Evolutionary conservation across 2,329 filamentous ascomycete genomes (phyloP).

Genomic region (Colletotrichum spaethianum): DNA sequence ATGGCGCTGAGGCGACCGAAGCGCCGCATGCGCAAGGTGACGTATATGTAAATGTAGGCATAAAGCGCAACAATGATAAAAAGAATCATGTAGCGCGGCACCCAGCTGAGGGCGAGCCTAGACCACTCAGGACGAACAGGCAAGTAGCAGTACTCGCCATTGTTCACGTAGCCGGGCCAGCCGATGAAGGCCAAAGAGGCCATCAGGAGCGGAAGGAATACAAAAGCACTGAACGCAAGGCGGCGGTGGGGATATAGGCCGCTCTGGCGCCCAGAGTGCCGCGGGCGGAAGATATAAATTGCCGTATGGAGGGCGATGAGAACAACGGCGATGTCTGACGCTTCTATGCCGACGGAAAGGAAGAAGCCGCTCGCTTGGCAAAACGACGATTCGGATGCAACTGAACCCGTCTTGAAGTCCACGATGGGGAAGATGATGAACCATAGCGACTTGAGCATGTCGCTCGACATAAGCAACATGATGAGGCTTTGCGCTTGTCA

Average conservation of each 20-base stretch:
- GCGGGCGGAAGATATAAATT: slow-evolving; percentile 77
- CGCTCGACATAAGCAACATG: slow-evolving; percentile 80
- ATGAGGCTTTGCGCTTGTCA: slow-evolving; percentile 70
- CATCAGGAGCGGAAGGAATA: slow-evolving; percentile 71
- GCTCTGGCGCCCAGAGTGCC: slow-evolving; percentile 62
- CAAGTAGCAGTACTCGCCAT: slow-evolving; percentile 79
- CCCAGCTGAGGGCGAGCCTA: slow-evolving; percentile 77
- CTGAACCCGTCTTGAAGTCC: slow-evolving; percentile 65
- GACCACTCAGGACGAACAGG: slow-evolving; percentile 79
- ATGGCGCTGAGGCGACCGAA: slow-evolving; percentile 49
- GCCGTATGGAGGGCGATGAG: slow-evolving; percentile 82
- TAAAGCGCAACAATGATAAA: slow-evolving; percentile 75
- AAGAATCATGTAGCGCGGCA: slow-evolving; percentile 80
- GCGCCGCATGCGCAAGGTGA: slow-evolving; percentile 61
- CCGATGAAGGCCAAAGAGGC: slow-evolving; percentile 76
- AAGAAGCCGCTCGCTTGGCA: slow-evolving; percentile 81
- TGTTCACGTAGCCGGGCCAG: slow-evolving; percentile 69
- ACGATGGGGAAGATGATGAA: slow-evolving; percentile 76
- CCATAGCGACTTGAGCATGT: slow-evolving; percentile 79
- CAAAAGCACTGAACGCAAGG: slow-evolving; percentile 70
- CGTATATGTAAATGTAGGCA: slow-evolving; percentile 78
- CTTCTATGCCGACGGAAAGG: slow-evolving; percentile 76
- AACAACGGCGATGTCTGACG: slow-evolving; percentile 79
- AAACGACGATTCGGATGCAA: slow-evolving; percentile 67
- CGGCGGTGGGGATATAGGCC: slow-evolving; percentile 79